These are phyloP conservation scores for Nothopassalora personata DNA, from an alignment of 2,329 filamentous ascomycete genomes.

Conservation along the genomic window DNA sequence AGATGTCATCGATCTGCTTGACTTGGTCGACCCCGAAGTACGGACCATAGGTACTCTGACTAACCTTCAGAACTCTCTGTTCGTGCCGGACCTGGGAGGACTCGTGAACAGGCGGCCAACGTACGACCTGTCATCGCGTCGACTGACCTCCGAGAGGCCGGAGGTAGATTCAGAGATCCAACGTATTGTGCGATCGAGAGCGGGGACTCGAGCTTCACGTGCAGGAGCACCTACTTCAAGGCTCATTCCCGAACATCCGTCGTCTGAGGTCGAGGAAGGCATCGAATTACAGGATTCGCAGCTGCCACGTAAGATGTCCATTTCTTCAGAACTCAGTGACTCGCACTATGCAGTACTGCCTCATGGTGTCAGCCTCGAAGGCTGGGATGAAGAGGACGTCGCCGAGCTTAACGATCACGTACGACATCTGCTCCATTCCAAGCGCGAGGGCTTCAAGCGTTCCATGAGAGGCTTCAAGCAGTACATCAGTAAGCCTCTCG, in stretches of 20 bases:
- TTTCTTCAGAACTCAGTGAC: conserved; percentile 63
- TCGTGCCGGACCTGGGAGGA: conserved; percentile 72
- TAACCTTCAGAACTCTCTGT: conserved; percentile 85
- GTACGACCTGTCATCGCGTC: conserved; percentile 60
- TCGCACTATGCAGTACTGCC: conserved; percentile 75
- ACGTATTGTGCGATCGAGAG: conserved; percentile 18
- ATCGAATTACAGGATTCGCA: conserved; percentile 23
- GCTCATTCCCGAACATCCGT: conserved; percentile 9
- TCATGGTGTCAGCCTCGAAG: conserved; percentile 64
- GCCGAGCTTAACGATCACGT: conserved; percentile 78
- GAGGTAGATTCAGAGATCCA: conserved; percentile 10
- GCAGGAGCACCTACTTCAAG: conserved; percentile 6
- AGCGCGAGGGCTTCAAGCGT: conserved; percentile 72
- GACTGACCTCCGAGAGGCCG: conserved; percentile 30
- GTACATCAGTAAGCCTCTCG: conserved; percentile 68
- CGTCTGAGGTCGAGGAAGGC: conserved; percentile 1
- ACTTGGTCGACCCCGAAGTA: conserved; percentile 74
- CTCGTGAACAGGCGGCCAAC: conserved; percentile 73
- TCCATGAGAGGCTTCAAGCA: conserved; percentile 73
- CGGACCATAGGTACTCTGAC: conserved; percentile 77
- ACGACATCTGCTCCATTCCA: conserved; percentile 79
- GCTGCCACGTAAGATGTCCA: conserved; percentile 41
- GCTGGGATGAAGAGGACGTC: conserved; percentile 71
- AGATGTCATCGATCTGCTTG: conserved; percentile 61
- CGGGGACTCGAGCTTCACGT: conserved; percentile 17